Percentiles rank a stretch among this genome's conserved stretches.
phyloP scores from a whole-genome alignment of 2,329 filamentous ascomycete species.

The Pleomassaria siparia region DNA sequence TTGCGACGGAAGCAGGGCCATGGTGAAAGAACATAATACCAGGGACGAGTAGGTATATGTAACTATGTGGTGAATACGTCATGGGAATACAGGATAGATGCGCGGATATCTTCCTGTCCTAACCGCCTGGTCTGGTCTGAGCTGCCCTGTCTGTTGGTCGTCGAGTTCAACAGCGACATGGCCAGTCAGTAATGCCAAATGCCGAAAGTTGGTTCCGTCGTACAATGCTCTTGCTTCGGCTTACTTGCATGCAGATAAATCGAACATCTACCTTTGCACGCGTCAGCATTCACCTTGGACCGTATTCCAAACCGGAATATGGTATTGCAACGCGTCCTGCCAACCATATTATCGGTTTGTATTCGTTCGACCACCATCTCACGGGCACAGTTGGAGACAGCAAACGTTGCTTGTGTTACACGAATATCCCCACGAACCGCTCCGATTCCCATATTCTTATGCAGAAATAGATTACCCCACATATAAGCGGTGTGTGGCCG shows the following conservation, averaged over 20 bases:
- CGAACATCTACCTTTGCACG: too few relatives aligned
- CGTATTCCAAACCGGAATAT: too few relatives aligned
- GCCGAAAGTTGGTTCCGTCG: not conserved
- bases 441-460: not conserved
- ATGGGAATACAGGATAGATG: not conserved
- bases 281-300: not conserved
- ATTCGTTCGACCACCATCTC: too few relatives aligned
- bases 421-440: not conserved
- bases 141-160: not conserved
- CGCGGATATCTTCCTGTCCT: not conserved
- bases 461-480: not conserved
- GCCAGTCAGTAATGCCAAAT: not conserved
- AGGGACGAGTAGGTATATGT: too few relatives aligned
- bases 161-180: not conserved
- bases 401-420: not conserved
- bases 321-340: too few relatives aligned
- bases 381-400: too few relatives aligned
- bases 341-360: too few relatives aligned
- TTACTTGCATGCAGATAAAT: too few relatives aligned
- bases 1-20: not conserved
- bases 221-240: too few relatives aligned
- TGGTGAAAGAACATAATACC: too few relatives aligned
- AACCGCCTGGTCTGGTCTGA: not conserved
- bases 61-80: not conserved
- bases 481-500: constrained; percentile 1